Percentiles rank a stretch among this genome's conserved stretches.
Conservation (phyloP, 192 early-diverging fungal species). For the Backusella luteola region DNA sequence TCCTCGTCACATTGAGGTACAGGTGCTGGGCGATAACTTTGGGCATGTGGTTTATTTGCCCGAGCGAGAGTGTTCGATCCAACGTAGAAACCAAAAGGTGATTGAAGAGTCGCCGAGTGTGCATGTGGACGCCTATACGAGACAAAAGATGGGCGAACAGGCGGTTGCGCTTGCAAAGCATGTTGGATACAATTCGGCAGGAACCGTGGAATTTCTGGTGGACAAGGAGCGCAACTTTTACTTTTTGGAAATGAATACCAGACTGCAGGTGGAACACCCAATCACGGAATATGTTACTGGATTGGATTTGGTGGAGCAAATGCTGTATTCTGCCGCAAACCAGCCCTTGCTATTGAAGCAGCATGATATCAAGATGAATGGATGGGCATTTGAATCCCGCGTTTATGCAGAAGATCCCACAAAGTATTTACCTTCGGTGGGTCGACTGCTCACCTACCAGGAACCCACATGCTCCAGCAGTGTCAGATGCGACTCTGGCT, state of each 20-base stretch:
- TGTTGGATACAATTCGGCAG: constrained; percentile 72
- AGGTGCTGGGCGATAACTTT: constrained; percentile 65
- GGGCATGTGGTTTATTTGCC: constrained; percentile 83
- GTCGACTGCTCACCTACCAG: constrained; percentile 79
- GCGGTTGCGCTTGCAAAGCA: constrained; percentile 71
- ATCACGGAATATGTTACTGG: constrained; percentile 82
- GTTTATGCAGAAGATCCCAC: constrained; percentile 97
- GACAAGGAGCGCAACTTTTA: constrained; percentile 74
- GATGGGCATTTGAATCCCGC: constrained; percentile 94
- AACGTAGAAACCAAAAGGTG: constrained; percentile 80
- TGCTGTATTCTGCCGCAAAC: constrained; percentile 89
- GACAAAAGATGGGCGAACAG: constrained; percentile 76
- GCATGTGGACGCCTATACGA: constrained; percentile 59
- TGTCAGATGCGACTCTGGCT: constrained; percentile 92
- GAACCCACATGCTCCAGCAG: constrained; percentile 66
- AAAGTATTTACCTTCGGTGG: constrained; percentile 91
- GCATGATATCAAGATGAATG: constrained; percentile 72
- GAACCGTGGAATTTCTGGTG: constrained; percentile 77
- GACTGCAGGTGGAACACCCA: constrained; percentile 80
- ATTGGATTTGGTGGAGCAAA: constrained; percentile 91
- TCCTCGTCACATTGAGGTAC: constrained; percentile 78
- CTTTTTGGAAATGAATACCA: constrained; percentile 83
- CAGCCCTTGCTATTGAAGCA: constrained; percentile 73
- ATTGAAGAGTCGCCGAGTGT: constrained; percentile 85
- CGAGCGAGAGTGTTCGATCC: constrained; percentile 87